These are phyloP conservation scores for Glebionis coronaria DNA, from an alignment of 129 eudicot species.

Conservation along the genomic window DNA sequence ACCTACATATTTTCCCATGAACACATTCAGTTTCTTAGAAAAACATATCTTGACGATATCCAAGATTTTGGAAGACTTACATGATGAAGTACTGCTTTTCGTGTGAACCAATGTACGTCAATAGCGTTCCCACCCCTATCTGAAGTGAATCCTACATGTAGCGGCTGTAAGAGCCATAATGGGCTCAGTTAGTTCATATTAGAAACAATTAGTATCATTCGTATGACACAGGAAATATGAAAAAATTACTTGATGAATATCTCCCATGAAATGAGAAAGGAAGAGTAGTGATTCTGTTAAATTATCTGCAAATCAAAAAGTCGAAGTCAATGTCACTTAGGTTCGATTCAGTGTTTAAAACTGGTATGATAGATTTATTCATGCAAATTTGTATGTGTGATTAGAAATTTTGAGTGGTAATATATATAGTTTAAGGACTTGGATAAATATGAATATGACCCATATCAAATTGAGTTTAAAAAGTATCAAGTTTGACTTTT, in stretches of 20 bases:
- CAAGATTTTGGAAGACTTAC: constrained; percentile 30
- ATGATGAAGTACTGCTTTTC: constrained; percentile 84
- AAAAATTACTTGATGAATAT: constrained; percentile 79
- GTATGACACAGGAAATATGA: not conserved
- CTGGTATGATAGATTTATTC: not conserved
- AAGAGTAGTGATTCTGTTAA: constrained; percentile 83
- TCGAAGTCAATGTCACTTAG: not conserved
- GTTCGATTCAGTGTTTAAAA: not conserved
- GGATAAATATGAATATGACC: constrained; percentile 3
- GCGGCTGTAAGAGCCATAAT: constrained; percentile 49
- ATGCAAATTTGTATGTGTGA: not conserved
- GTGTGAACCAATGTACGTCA: constrained; percentile 79
- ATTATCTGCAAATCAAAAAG: constrained; percentile 52
- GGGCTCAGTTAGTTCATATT: not conserved
- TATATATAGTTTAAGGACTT: not conserved
- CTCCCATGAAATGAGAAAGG: constrained; percentile 86
- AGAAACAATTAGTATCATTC: not conserved
- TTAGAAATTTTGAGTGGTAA: not conserved
- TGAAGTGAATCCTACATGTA: constrained; percentile 81
- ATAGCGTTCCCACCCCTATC: constrained; percentile 90
- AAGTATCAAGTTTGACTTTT: not conserved
- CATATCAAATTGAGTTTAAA: constrained; percentile 3
- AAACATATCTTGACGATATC: not conserved
- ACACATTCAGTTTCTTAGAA: not conserved
- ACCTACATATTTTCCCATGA: constrained; percentile 36